Conservation (phyloP, 495 filamentous ascomycete genomes). For the Stereocaulon alpinum region DNA sequence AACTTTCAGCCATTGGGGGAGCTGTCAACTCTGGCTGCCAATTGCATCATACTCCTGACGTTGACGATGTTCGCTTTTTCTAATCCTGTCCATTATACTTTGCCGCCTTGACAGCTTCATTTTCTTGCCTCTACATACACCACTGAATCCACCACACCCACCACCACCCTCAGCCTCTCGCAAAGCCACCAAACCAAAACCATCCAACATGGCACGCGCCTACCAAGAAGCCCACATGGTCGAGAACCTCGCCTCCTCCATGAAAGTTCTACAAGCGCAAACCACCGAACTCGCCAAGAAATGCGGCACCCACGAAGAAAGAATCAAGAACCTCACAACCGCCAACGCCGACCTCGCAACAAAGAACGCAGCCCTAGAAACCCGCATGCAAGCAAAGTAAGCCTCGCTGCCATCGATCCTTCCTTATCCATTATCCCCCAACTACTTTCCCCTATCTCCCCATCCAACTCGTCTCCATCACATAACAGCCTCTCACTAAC, state of each 20-base stretch:
- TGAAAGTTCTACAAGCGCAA: conserved; percentile 12
- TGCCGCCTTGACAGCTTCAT: neutral
- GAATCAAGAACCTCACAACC: conserved; percentile 13
- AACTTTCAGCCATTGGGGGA: neutral
- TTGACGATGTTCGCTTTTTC: neutral
- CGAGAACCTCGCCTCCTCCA: conserved; percentile 11
- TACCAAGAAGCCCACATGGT: conserved; percentile 20
- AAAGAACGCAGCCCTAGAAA: conserved; percentile 17
- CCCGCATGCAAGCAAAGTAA: conserved; percentile 18
- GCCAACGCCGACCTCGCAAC: conserved; percentile 7
- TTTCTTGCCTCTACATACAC: neutral
- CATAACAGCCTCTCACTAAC: neutral
- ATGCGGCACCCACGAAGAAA: conserved; percentile 15
- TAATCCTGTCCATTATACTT: neutral
- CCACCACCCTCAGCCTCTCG: neutral
- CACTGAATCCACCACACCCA: neutral
- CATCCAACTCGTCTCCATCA: neutral
- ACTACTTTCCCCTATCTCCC: neutral
- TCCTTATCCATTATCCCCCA: no score
- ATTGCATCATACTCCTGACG: conserved; percentile 1
- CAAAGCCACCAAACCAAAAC: neutral
- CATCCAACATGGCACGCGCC: conserved; percentile 16
- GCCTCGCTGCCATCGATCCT: neutral
- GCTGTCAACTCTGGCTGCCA: neutral
- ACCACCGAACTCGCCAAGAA: conserved; percentile 9